phyloP scores from a whole-genome alignment of 306 rosid genomes.

The Carpinus fangiana region DNA sequence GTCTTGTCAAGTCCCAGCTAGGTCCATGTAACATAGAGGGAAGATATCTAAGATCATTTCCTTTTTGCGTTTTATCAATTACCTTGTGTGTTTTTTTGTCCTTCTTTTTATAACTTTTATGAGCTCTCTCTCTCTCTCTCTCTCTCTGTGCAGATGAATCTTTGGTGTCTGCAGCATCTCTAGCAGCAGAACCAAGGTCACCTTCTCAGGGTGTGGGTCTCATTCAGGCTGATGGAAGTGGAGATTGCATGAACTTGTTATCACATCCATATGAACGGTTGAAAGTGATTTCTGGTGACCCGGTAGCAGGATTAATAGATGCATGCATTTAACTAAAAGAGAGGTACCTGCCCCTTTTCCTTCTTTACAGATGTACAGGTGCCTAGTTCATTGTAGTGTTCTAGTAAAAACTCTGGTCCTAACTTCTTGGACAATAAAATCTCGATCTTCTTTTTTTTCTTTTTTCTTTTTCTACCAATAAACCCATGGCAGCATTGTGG shows the following conservation, averaged over 20 bases:
- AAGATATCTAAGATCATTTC: not conserved
- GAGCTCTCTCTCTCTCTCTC: not conserved
- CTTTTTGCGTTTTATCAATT: not conserved
- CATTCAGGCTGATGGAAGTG: slow-evolving; percentile 38
- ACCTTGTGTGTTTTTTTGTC: not conserved
- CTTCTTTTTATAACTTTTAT: not conserved
- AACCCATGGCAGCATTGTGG: not conserved
- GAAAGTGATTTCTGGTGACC: slow-evolving; percentile 61
- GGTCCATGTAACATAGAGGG: not conserved
- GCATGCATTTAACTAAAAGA: slow-evolving; percentile 48
- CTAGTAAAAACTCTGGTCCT: too few relatives aligned
- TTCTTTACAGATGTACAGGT: slow-evolving; percentile 6
- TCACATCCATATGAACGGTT: slow-evolving; percentile 71
- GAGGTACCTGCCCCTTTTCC: slow-evolving; percentile 53
- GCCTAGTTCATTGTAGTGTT: not conserved
- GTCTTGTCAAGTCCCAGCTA: not conserved
- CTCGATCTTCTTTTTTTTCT: too few relatives aligned
- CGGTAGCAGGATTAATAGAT: slow-evolving; percentile 54
- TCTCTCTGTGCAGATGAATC: slow-evolving; percentile 33
- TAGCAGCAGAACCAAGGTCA: slow-evolving; percentile 29
- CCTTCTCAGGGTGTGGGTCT: slow-evolving; percentile 33
- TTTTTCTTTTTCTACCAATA: not conserved
- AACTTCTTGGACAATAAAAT: too few relatives aligned
- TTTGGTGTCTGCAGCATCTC: slow-evolving; percentile 39
- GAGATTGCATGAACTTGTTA: slow-evolving; percentile 28